These are phyloP conservation scores for Nigrograna mackinnonii DNA, from an alignment of 2,329 filamentous ascomycete genomes.

Conservation along the genomic window DNA sequence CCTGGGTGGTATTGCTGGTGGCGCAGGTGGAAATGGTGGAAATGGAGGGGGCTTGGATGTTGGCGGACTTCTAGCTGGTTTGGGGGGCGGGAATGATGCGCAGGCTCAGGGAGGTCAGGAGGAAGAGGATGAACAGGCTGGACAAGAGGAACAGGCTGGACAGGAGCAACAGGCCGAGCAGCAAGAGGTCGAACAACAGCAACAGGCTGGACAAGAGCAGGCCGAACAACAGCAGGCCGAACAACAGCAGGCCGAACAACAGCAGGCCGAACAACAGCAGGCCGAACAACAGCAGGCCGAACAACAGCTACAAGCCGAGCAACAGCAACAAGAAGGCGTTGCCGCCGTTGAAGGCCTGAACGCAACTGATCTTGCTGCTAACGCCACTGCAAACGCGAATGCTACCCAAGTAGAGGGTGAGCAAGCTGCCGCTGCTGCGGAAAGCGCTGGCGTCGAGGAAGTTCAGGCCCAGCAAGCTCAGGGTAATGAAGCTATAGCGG, in stretches of 20 bases:
- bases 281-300: slow-evolving; percentile 7
- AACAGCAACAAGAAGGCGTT: slow-evolving; percentile 2
- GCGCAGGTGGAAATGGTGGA: slow-evolving; percentile 9
- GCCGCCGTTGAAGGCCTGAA: slow-evolving; percentile 3
- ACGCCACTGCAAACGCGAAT: slow-evolving; percentile 1
- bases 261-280: slow-evolving; percentile 13
- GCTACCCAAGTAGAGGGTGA: background rate
- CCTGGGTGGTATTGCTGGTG: slow-evolving; percentile 8
- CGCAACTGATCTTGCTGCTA: slow-evolving; percentile 3
- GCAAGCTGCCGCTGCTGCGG: background rate
- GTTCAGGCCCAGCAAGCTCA: background rate
- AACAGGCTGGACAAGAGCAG: slow-evolving; percentile 13
- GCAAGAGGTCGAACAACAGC: background rate
- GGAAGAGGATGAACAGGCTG: slow-evolving; percentile 10
- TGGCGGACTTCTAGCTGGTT: slow-evolving; percentile 20
- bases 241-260: background rate
- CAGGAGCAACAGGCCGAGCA: background rate
- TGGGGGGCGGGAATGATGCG: slow-evolving; percentile 28
- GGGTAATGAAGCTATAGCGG: background rate
- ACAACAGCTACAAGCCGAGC: slow-evolving; percentile 3
- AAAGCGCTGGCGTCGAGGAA: background rate
- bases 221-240: slow-evolving; percentile 7
- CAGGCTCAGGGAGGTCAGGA: slow-evolving; percentile 15
- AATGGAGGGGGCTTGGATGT: slow-evolving; percentile 29
- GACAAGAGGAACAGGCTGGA: slow-evolving; percentile 18